Conservation (phyloP, 139 green algal genomes). For the Picochlorum sp. region DNA sequence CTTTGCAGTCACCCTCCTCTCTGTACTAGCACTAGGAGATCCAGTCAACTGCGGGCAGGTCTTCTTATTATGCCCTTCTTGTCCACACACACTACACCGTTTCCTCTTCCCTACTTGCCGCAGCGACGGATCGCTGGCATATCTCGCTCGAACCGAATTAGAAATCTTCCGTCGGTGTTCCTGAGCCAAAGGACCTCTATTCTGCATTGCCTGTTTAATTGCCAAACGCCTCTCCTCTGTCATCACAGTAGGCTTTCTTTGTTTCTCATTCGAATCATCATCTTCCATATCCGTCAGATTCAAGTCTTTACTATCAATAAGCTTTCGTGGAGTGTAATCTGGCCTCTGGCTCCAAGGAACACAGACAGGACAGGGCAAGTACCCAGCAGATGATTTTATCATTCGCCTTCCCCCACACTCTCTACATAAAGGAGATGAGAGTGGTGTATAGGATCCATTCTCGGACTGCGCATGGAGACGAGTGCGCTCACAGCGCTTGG, state of each 20-base stretch:
- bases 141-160: conserved; percentile 3
- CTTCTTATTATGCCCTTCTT: conserved; percentile 24
- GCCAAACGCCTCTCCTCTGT: conserved; percentile 11
- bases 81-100: conserved; percentile 26
- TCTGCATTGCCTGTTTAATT: conserved; percentile 16
- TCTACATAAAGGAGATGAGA: neutral
- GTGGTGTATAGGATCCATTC: neutral
- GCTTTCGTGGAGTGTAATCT: conserved; percentile 11
- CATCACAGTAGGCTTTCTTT: conserved; percentile 15
- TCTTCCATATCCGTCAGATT: conserved; percentile 4
- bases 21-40: neutral
- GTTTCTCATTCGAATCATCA: neutral
- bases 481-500: no score
- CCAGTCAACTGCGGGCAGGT: conserved; percentile 12
- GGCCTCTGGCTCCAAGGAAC: conserved; percentile 13
- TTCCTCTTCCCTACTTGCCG: conserved; percentile 20
- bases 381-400: conserved; percentile 3
- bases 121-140: conserved; percentile 19
- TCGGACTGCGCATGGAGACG: no score
- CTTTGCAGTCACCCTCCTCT: neutral
- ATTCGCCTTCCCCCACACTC: conserved; percentile 10
- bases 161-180: conserved; percentile 20
- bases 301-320: conserved; percentile 10
- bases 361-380: conserved; percentile 13
- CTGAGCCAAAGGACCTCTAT: conserved; percentile 9